Evolutionary conservation across 2,329 filamentous ascomycete species (phyloP).

Genomic region (Aspergillus pseudotamarii): DNA sequence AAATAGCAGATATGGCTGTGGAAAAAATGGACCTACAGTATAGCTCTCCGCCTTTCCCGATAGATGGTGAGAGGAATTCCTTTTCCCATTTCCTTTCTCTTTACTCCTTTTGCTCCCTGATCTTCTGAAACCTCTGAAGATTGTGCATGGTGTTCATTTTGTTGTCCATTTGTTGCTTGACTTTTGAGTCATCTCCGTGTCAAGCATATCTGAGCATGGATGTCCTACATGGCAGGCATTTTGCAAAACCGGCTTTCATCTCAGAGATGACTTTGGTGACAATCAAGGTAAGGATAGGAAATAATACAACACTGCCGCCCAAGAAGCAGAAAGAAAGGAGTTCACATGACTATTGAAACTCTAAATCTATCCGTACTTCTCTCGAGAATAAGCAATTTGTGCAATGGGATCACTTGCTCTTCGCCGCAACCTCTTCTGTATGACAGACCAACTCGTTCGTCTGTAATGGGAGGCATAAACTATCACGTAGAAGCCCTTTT

Average conservation of each 20-base stretch:
- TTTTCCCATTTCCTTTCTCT: too few relatives aligned
- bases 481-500: slow-evolving; percentile 49
- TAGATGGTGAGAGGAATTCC: too few relatives aligned
- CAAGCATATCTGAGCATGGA: slow-evolving; percentile 39
- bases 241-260: too few relatives aligned
- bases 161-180: too few relatives aligned
- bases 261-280: background rate
- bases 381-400: slow-evolving; percentile 39
- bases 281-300: slow-evolving; percentile 36
- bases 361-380: slow-evolving; percentile 43
- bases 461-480: slow-evolving; percentile 51
- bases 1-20: too few relatives aligned
- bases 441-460: slow-evolving; percentile 35
- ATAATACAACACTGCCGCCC: slow-evolving; percentile 36
- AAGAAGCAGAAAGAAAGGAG: slow-evolving; percentile 39
- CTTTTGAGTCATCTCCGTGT: slow-evolving; percentile 37
- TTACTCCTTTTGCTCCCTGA: too few relatives aligned
- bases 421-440: slow-evolving; percentile 40
- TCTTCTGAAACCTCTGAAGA: too few relatives aligned
- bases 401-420: slow-evolving; percentile 40
- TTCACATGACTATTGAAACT: slow-evolving; percentile 34
- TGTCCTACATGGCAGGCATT: slow-evolving; percentile 45
- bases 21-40: too few relatives aligned
- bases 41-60: too few relatives aligned
- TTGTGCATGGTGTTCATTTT: too few relatives aligned